phyloP scores from a whole-genome alignment of 2,329 filamentous ascomycete genomes.

The Paecilomyces dactylethromorphus region DNA sequence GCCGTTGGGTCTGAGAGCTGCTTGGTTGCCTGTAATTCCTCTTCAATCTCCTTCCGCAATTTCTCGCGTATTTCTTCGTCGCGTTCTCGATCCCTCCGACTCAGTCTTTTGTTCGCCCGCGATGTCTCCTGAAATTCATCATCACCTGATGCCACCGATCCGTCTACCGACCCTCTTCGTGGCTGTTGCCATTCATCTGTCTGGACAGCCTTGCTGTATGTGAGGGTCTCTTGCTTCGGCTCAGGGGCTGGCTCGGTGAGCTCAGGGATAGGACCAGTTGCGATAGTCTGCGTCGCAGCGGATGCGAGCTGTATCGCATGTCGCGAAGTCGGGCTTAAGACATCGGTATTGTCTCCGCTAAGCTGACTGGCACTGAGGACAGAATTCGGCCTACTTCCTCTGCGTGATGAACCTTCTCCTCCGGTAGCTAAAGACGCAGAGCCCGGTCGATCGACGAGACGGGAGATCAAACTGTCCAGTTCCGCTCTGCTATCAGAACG shows the following conservation, averaged over 20 bases:
- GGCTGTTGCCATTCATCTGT: constrained; percentile 65
- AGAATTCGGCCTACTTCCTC: constrained; percentile 74
- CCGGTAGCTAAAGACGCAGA: constrained; percentile 58
- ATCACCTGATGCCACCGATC: constrained; percentile 55
- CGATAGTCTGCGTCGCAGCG: constrained; percentile 61
- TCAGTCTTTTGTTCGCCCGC: constrained; percentile 62
- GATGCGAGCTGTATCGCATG: constrained; percentile 32
- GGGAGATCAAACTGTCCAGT: constrained; percentile 79
- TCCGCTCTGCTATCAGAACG: constrained; percentile 60
- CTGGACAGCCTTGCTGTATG: constrained; percentile 95
- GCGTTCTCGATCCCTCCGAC: constrained; percentile 69
- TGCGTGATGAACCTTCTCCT: constrained; percentile 38
- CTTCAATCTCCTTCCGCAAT: constrained; percentile 82
- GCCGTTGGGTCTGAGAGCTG: constrained; percentile 31
- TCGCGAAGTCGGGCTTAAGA: constrained; percentile 32
- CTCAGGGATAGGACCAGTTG: constrained; percentile 65
- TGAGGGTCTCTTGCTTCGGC: constrained; percentile 67
- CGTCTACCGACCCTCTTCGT: constrained; percentile 47
- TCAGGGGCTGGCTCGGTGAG: constrained; percentile 66
- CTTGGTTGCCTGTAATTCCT: constrained; percentile 72
- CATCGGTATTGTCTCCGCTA: constrained; percentile 58
- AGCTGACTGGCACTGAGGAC: constrained; percentile 75
- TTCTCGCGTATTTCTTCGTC: constrained; percentile 86
- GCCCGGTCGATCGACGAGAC: constrained; percentile 68
- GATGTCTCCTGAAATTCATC: constrained; percentile 51